phyloP scores from a whole-genome alignment of 2,329 filamentous ascomycete species.

The Botrytis hyacinthi region DNA sequence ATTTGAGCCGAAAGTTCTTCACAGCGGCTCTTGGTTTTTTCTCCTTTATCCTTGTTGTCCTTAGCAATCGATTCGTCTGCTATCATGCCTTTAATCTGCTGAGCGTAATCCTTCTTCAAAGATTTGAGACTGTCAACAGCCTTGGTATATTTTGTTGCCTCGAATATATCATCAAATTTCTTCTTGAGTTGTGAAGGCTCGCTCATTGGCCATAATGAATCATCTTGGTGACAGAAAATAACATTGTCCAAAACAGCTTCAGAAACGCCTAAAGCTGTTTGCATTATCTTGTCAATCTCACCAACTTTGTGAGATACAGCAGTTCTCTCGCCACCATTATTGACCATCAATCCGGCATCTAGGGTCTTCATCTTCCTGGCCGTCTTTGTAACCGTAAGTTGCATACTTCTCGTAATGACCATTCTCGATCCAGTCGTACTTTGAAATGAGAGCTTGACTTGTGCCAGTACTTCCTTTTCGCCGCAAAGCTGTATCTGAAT shows the following conservation, averaged over 20 bases:
- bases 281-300: constrained; percentile 81
- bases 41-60: constrained; percentile 79
- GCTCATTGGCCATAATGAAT: constrained; percentile 95
- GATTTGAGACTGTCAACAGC: constrained; percentile 93
- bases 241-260: constrained; percentile 88
- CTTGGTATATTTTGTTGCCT: constrained; percentile 94
- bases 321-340: constrained; percentile 75
- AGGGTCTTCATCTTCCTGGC: constrained; percentile 73
- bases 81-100: constrained; percentile 70
- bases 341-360: constrained; percentile 73
- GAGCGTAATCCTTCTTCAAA: constrained; percentile 77
- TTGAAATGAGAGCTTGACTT: constrained; percentile 86
- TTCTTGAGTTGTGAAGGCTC: constrained; percentile 85
- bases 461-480: constrained; percentile 84
- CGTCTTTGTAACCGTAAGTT: constrained; percentile 79
- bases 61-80: constrained; percentile 76
- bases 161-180: constrained; percentile 96
- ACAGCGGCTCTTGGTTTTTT: constrained; percentile 65
- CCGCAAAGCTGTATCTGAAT: constrained; percentile 58
- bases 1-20: constrained; percentile 65
- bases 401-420: constrained; percentile 79
- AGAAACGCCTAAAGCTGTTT: constrained; percentile 83
- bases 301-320: constrained; percentile 76
- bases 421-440: constrained; percentile 75
- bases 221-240: constrained; percentile 98